phyloP scores from a whole-genome alignment of 805 yeast species.

The Teunomyces lycoperdinae region DNA sequence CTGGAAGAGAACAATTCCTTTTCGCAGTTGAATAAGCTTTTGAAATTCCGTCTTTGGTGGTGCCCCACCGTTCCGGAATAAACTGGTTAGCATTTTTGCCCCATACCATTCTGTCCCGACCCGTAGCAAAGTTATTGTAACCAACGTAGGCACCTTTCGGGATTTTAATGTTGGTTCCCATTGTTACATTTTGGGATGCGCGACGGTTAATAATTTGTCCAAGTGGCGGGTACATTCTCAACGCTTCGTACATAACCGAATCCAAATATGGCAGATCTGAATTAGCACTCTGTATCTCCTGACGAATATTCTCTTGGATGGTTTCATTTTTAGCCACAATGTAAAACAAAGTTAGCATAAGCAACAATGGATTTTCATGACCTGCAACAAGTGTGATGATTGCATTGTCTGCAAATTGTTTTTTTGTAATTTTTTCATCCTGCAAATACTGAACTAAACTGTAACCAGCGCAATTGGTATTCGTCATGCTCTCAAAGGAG shows the following conservation, averaged over 20 bases:
- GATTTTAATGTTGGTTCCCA: constrained; percentile 43
- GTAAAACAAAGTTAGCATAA: constrained; percentile 46
- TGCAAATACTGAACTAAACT: constrained; percentile 37
- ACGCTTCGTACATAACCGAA: constrained; percentile 43
- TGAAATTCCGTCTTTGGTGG: constrained; percentile 31
- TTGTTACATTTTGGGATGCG: constrained; percentile 33
- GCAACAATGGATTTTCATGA: constrained; percentile 59
- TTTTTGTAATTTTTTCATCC: constrained; percentile 34
- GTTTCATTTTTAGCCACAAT: constrained; percentile 41
- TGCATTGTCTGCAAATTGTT: constrained; percentile 53
- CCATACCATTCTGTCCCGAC: constrained; percentile 46
- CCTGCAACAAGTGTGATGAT: constrained; percentile 59
- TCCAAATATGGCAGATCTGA: constrained; percentile 21
- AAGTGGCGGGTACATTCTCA: constrained; percentile 54
- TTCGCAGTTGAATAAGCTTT: constrained; percentile 43
- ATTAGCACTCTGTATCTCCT: constrained; percentile 8
- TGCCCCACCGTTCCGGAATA: constrained; percentile 54
- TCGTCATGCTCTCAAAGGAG: constrained; percentile 6
- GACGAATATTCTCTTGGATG: constrained; percentile 31
- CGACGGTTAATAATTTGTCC: constrained; percentile 54
- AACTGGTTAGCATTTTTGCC: constrained; percentile 43
- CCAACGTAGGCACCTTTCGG: constrained; percentile 56
- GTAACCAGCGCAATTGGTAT: constrained; percentile 37
- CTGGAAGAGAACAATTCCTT: constrained; percentile 43
- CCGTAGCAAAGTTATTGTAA: constrained; percentile 51